These are phyloP conservation scores for Corinectria fuckeliana DNA, from an alignment of 2,329 filamentous ascomycete genomes.

Conservation along the genomic window DNA sequence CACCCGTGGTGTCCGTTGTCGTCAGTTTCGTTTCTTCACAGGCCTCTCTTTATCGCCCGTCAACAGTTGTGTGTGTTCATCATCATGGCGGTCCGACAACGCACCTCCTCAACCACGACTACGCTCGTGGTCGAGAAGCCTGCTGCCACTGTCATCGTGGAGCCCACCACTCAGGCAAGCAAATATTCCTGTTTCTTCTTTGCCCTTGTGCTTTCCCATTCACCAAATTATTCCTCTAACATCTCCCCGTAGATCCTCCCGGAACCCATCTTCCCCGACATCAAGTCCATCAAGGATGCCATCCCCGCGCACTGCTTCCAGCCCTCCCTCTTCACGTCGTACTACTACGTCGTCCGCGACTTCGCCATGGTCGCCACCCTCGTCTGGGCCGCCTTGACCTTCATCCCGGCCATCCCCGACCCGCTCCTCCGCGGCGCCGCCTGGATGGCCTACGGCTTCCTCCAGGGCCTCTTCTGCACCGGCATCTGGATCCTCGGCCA, in stretches of 20 bases:
- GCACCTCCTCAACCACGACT: constrained; percentile 32
- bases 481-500: constrained; percentile 76
- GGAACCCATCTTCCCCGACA: constrained; percentile 37
- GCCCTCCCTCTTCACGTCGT: constrained; percentile 57
- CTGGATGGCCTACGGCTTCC: constrained; percentile 67
- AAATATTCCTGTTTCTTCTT: too few species aligned
- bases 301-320: constrained; percentile 69
- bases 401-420: constrained; percentile 59
- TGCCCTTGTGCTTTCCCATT: too few species aligned
- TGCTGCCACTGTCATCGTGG: constrained; percentile 14
- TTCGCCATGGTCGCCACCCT: constrained; percentile 55
- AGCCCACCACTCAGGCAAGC: constrained; percentile 26
- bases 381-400: constrained; percentile 58
- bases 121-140: constrained; percentile 18
- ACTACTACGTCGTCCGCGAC: constrained; percentile 64
- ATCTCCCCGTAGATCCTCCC: constrained; percentile 19
- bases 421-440: constrained; percentile 51
- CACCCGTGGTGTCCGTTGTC: neutral
- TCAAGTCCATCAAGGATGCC: constrained; percentile 47
- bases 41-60: neutral
- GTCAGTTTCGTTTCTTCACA: neutral
- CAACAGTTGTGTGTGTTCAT: neutral
- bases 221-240: too few species aligned
- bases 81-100: constrained; percentile 37
- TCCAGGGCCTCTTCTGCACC: constrained; percentile 70